Conservation (phyloP, 768 basidiomycete genomes). For the Cyathus striatus region DNA sequence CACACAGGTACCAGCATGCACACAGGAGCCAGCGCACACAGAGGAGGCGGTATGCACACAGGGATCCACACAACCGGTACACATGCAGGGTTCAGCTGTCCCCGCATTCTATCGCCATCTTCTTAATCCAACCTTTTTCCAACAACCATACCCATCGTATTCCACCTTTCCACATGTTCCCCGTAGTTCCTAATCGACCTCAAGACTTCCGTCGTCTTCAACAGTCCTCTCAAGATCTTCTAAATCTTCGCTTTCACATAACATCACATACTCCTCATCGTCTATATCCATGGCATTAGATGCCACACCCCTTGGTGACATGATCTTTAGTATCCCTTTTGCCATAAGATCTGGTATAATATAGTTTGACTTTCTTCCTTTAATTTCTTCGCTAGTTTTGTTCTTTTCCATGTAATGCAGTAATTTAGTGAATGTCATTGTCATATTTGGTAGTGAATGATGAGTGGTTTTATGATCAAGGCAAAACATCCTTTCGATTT, state of each 20-base stretch:
- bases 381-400: constrained; percentile 5
- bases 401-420: constrained; percentile 8
- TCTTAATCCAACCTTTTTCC: not conserved
- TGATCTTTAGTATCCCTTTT: constrained; percentile 4
- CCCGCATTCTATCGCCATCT: too few relatives aligned
- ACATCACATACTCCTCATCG: not conserved
- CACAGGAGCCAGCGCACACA: too few relatives aligned
- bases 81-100: too few relatives aligned
- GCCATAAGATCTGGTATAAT: constrained; percentile 11
- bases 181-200: not conserved
- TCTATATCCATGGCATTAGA: constrained; percentile 1
- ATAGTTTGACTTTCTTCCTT: constrained; percentile 8
- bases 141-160: too few relatives aligned
- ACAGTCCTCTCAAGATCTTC: not conserved
- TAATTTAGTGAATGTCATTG: constrained; percentile 14
- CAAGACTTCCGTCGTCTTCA: not conserved
- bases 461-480: constrained; percentile 16
- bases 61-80: too few relatives aligned
- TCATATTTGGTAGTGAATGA: constrained; percentile 22
- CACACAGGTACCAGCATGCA: too few relatives aligned
- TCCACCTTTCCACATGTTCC: not conserved
- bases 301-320: not conserved
- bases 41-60: too few relatives aligned
- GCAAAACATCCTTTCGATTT: constrained; percentile 19
- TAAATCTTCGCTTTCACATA: not conserved